These are phyloP conservation scores for Tilletia setariae DNA, from an alignment of 1,284 basidiomycete species.

Conservation along the genomic window DNA sequence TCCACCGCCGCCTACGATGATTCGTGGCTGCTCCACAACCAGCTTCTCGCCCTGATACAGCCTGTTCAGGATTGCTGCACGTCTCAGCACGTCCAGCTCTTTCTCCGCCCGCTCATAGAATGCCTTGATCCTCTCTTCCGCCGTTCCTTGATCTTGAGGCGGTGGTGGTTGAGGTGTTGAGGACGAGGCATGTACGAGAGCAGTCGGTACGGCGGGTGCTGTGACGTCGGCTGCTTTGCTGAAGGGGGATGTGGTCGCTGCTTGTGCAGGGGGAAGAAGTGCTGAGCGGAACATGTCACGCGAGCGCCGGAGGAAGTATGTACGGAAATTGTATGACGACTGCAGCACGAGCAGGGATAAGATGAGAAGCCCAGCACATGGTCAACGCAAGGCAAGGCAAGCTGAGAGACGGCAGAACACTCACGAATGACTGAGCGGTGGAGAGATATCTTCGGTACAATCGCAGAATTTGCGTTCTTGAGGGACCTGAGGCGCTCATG, in stretches of 20 bases:
- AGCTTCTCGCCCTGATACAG: constrained; percentile 52
- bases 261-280: constrained; percentile 26
- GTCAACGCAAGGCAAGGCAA: not conserved
- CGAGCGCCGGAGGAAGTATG: constrained; percentile 51
- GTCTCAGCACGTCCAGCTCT: constrained; percentile 33
- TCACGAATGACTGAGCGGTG: constrained; percentile 51
- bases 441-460: constrained; percentile 49
- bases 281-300: constrained; percentile 50
- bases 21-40: constrained; percentile 46
- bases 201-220: constrained; percentile 34
- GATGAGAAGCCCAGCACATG: not conserved
- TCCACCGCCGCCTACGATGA: constrained; percentile 44
- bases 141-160: not conserved
- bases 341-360: constrained; percentile 18
- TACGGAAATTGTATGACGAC: constrained; percentile 54
- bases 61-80: constrained; percentile 49
- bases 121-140: not conserved
- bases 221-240: constrained; percentile 41
- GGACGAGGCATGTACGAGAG: constrained; percentile 29
- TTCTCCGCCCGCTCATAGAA: constrained; percentile 18
- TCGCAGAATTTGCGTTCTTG: constrained; percentile 34
- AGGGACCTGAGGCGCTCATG: too few relatives aligned
- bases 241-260: constrained; percentile 24
- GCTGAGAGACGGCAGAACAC: constrained; percentile 18
- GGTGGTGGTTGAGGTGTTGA: constrained; percentile 1